Conservation (phyloP, 1,139 yeast genomes). For the Sugiyamaella sp. region DNA sequence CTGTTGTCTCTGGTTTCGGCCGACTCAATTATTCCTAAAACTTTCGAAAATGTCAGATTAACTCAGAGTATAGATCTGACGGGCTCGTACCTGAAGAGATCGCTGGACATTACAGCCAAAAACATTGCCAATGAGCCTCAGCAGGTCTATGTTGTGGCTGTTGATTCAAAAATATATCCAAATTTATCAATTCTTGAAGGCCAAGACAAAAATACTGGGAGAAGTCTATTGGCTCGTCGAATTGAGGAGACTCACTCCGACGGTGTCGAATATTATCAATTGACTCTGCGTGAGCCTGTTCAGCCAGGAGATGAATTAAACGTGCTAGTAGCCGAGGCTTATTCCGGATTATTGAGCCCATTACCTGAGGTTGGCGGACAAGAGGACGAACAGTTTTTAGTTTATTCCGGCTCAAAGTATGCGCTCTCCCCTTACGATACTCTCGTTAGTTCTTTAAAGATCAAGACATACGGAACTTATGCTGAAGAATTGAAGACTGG, state of each 20-base stretch:
- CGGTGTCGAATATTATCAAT: slow-evolving; percentile 47
- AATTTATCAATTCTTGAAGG: slow-evolving; percentile 52
- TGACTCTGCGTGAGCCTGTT: slow-evolving; percentile 65
- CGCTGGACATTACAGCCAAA: slow-evolving; percentile 55
- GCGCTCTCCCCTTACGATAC: slow-evolving; percentile 70
- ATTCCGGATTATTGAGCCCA: slow-evolving; percentile 56
- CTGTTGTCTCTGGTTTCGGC: slow-evolving; percentile 11
- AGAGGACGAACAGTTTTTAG: slow-evolving; percentile 63
- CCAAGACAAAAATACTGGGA: slow-evolving; percentile 30
- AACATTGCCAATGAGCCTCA: slow-evolving; percentile 63
- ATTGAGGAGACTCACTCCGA: slow-evolving; percentile 26
- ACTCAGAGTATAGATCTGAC: slow-evolving; percentile 57
- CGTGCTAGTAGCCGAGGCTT: slow-evolving; percentile 57
- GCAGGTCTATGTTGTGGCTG: slow-evolving; percentile 57
- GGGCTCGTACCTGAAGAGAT: slow-evolving; percentile 69
- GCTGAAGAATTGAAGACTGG: slow-evolving; percentile 28
- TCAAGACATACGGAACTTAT: slow-evolving; percentile 38
- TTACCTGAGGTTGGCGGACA: slow-evolving; percentile 65
- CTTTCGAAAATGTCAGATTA: slow-evolving; percentile 39
- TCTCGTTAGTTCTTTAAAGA: slow-evolving; percentile 50
- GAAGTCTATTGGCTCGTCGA: slow-evolving; percentile 24
- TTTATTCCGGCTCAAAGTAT: slow-evolving; percentile 57
- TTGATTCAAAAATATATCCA: slow-evolving; percentile 49
- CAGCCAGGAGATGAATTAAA: slow-evolving; percentile 59
- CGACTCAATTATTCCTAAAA: slow-evolving; percentile 17